Base-by-base conservation (phyloP, 768 basidiomycete genomes). In the Mrakia blollopis region DNA sequence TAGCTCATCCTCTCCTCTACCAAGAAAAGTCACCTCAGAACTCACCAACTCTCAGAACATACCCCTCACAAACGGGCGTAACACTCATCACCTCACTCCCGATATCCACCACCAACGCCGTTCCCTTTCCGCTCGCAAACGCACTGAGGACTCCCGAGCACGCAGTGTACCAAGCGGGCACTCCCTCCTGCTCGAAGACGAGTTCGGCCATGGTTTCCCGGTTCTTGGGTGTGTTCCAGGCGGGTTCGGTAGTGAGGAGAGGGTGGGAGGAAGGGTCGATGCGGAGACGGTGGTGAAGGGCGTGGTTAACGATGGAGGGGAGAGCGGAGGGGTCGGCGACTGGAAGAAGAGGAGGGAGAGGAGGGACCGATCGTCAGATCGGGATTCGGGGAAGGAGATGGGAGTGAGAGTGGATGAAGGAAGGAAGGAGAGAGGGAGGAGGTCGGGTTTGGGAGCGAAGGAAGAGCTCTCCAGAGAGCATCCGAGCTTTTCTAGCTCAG, bases 61-160 rank as follows among this genome's bases (percentile, higher is more conserved):
- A 99, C 6, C 97, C 97, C 80, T 99, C 97, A 6, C 95, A 93
- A 28, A 99, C 91, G 8, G 97, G 97, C 0, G 93, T 94, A 21
- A 96, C 92, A 80, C 92, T 96, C 21, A 91, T 91, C 83, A 90
- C 89, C 18, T 91, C 88, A 79, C 93, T 91, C 7, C 97, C 97
- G 67, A 98, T 88, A 80, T 99, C 97, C 60, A 99, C 89, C 2
- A 99, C 93, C 67, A 98, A 87, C 2, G 97, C 95, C n/a, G 97
- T 94, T 2, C 94, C 95, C 82, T 93, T 95, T 39, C 97, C 97
- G 72, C 95, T 91, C 23, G 96, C 93, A 83, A 99, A 99, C 93
- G 96, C 91, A 82, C 92, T 95, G 75, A 98, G 85, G 21, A 98
- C 96, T 30, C 92, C 91, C 32, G 92, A 92, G 82, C 98, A 97